A percentile compares a stretch with the other conserved stretches of the same genome.
phyloP scores from a whole-genome alignment of 768 basidiomycete species.

The Brasilioporus rufonigricans region DNA sequence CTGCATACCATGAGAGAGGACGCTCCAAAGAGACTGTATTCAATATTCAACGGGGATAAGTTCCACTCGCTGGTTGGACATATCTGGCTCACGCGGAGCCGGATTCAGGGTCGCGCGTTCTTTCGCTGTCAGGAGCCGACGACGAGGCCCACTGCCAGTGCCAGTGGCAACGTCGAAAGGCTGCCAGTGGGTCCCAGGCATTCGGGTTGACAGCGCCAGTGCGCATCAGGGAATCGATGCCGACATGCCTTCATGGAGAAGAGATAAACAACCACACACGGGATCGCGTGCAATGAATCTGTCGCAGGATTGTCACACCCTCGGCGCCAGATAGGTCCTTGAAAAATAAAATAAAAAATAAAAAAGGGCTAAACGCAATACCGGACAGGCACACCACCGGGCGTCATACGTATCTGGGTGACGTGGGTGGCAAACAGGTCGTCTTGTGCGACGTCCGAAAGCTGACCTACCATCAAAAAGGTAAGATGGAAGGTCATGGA shows the following conservation, averaged over 20 bases:
- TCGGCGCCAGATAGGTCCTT: neutral
- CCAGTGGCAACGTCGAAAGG: neutral
- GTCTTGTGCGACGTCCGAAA: constrained; percentile 1
- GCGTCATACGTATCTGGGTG: neutral
- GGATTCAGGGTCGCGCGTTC: neutral
- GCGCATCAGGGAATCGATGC: constrained; percentile 4
- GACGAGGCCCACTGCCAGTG: neutral
- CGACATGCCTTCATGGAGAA: constrained; percentile 9
- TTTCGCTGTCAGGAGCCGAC: neutral
- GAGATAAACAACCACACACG: constrained; percentile 1
- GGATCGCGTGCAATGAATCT: constrained; percentile 8
- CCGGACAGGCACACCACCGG: neutral
- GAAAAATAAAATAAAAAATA: neutral
- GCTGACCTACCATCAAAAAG: neutral
- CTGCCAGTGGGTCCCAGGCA: neutral
- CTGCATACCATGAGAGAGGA: too few species aligned
- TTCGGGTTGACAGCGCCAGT: neutral
- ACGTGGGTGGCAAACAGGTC: neutral
- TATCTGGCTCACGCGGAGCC: constrained; percentile 3
- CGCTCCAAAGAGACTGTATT: neutral
- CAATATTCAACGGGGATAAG: neutral
- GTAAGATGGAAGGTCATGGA: neutral
- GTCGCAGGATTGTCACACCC: neutral
- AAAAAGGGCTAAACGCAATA: neutral
- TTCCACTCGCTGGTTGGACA: neutral